These are phyloP conservation scores for Monilinia fructicola DNA, from an alignment of 2,329 filamentous ascomycete species.

Conservation along the genomic window DNA sequence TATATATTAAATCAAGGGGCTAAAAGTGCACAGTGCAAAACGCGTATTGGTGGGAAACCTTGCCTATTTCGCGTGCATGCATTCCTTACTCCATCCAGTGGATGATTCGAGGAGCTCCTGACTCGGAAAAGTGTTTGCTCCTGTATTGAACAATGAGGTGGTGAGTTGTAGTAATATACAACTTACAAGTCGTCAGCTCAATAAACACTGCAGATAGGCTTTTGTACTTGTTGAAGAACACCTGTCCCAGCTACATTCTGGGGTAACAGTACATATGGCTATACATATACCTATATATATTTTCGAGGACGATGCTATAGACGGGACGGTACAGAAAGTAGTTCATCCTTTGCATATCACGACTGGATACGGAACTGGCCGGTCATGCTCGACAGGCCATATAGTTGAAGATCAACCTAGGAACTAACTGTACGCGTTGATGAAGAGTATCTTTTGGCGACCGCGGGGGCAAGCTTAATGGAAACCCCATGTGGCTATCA, in stretches of 20 bases:
- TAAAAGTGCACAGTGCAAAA: conserved; percentile 18
- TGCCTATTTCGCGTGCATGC: conserved; percentile 18
- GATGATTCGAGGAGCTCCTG: conserved; percentile 15
- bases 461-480: conserved; percentile 26
- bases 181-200: not conserved
- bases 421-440: conserved; percentile 6
- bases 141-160: conserved; percentile 1
- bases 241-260: conserved; percentile 16
- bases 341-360: conserved; percentile 7
- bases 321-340: not conserved
- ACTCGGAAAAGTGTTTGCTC: conserved; percentile 8
- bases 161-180: not conserved
- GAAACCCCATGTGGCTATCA: conserved; percentile 30
- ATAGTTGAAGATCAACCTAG: conserved; percentile 7
- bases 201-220: conserved; percentile 8
- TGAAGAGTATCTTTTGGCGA: conserved; percentile 21
- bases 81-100: conserved; percentile 9
- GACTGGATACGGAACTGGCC: conserved; percentile 5
- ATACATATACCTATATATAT: conserved; percentile 7
- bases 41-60: conserved; percentile 16
- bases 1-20: conserved; percentile 22
- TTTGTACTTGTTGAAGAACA: conserved; percentile 14
- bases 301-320: not conserved
- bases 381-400: conserved; percentile 1
- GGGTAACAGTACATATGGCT: conserved; percentile 16